Evolutionary conservation across 345 rosid genomes (phyloP).

Genomic region (Arabidopsis suecica): DNA sequence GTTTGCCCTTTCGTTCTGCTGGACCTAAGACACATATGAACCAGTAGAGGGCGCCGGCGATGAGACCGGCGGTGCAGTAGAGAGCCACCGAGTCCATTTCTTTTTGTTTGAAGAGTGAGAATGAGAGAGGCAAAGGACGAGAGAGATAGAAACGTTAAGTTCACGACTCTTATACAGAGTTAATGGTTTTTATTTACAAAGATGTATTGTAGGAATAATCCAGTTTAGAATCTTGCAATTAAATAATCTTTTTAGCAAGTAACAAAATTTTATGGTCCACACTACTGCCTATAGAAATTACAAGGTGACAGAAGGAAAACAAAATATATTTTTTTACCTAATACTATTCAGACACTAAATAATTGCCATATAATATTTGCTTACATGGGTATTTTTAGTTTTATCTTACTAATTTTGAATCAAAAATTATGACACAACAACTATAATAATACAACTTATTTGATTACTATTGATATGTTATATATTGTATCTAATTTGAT

Average conservation of each 20-base stretch:
- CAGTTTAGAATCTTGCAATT: constrained; percentile 11
- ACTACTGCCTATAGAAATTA: background rate
- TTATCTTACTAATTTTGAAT: no score
- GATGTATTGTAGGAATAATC: constrained; percentile 20
- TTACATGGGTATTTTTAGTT: no score
- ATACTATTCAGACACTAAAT: no score
- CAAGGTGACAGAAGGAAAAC: no score
- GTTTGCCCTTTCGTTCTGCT: constrained; percentile 80
- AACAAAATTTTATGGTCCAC: background rate
- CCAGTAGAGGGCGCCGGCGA: constrained; percentile 85
- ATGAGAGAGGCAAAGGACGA: background rate
- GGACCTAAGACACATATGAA: constrained; percentile 86
- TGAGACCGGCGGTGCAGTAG: constrained; percentile 69
- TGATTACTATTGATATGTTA: no score
- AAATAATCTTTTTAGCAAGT: background rate
- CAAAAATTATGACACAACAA: no score
- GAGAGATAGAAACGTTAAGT: background rate
- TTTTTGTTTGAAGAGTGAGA: constrained; percentile 1
- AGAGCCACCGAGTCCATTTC: constrained; percentile 65
- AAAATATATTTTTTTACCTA: no score
- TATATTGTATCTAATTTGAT: no score
- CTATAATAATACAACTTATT: no score
- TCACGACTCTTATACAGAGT: constrained; percentile 9
- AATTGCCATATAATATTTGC: no score
- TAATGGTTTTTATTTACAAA: constrained; percentile 36